Evolutionary conservation across 495 filamentous ascomycete species (phyloP).

Genomic region (Daldinia vernicosa): DNA sequence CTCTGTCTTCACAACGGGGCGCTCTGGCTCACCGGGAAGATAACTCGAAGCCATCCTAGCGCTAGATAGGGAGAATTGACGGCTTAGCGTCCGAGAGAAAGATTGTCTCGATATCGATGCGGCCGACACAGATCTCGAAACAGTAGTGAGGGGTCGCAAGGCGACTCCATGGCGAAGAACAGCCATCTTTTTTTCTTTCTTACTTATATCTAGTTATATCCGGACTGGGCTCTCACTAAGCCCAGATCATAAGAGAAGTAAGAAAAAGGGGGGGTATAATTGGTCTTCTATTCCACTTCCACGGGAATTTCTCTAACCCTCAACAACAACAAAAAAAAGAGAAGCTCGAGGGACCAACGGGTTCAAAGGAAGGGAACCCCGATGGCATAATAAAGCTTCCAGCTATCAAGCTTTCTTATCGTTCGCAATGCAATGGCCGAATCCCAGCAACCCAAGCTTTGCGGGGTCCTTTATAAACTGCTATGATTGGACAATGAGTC

Average conservation of each 20-base stretch:
- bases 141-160: conserved; percentile 37
- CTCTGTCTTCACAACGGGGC: conserved; percentile 74
- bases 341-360: background rate
- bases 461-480: conserved; percentile 31
- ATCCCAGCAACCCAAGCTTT: conserved; percentile 31
- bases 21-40: conserved; percentile 78
- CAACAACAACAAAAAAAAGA: background rate
- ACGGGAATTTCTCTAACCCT: background rate
- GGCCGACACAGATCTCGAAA: conserved; percentile 30
- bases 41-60: conserved; percentile 57
- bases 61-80: conserved; percentile 45
- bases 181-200: conserved; percentile 31
- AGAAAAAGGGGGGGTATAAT: background rate
- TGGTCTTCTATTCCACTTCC: conserved; percentile 13
- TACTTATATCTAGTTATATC: background rate
- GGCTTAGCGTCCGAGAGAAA: conserved; percentile 19
- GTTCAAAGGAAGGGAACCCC: background rate
- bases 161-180: conserved; percentile 39
- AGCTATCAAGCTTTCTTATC: conserved; percentile 33
- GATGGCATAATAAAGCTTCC: conserved; percentile 22
- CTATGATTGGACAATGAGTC: conserved; percentile 35
- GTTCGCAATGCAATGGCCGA: conserved; percentile 7
- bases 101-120: conserved; percentile 21
- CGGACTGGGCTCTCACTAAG: conserved; percentile 10
- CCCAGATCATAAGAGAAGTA: conserved; percentile 11